Conservation (phyloP, 78 protist species). For the Speleostelium caveatum region DNA sequence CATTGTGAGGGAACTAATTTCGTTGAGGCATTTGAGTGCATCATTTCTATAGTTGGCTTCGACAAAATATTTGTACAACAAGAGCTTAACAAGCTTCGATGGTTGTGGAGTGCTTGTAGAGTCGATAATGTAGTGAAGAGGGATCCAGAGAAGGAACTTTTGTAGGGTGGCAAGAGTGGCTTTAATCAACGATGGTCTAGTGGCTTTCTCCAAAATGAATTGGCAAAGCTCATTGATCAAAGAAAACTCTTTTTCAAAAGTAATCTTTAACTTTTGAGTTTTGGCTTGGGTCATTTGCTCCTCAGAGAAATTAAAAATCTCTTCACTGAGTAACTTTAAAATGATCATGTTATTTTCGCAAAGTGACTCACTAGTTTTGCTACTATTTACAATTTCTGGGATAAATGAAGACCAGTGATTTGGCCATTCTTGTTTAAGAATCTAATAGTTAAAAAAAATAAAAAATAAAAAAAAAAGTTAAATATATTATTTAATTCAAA, state of each 20-base stretch:
- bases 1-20: conserved; percentile 86
- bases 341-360: conserved; percentile 98
- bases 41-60: conserved; percentile 79
- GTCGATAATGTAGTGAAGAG: conserved; percentile 96
- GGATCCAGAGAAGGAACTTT: conserved; percentile 97
- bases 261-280: conserved; percentile 87
- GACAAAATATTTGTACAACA: conserved; percentile 82
- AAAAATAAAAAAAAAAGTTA: background rate
- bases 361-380: conserved; percentile 89
- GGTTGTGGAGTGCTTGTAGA: conserved; percentile 76
- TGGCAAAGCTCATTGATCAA: conserved; percentile 91
- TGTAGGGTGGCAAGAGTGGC: conserved; percentile 90
- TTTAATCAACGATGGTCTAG: conserved; percentile 76
- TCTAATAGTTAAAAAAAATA: too few relatives aligned
- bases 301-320: conserved; percentile 95
- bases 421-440: conserved; percentile 99
- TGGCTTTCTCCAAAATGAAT: conserved; percentile 78
- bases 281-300: conserved; percentile 93
- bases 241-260: conserved; percentile 92
- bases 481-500: background rate
- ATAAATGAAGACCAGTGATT: conserved; percentile 96
- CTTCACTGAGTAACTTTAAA: conserved; percentile 91
- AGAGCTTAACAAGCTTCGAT: conserved; percentile 21
- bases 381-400: conserved; percentile 92
- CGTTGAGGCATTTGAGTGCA: conserved; percentile 93